Percentiles rank a stretch among this genome's conserved stretches.
Evolutionary conservation across 2,329 filamentous ascomycete species (phyloP).

Genomic region (Coniochaeta hoffmannii): DNA sequence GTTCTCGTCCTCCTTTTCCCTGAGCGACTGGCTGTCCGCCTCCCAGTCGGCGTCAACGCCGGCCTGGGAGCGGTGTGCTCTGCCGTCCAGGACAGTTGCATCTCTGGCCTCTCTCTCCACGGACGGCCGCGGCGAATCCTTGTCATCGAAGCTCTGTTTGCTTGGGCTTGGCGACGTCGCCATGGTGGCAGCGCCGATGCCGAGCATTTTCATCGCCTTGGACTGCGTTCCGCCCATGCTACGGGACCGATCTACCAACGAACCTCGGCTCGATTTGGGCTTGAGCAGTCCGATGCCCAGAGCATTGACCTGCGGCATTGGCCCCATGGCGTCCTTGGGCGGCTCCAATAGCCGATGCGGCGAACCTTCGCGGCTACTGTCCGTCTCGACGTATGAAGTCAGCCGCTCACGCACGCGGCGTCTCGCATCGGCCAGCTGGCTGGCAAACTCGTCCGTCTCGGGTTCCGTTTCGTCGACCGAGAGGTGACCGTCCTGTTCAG

Average conservation of each 20-base stretch:
- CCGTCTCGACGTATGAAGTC: constrained; percentile 59
- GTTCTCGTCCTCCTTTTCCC: constrained; percentile 29
- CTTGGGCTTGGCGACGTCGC: constrained; percentile 31
- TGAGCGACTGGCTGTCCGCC: constrained; percentile 6
- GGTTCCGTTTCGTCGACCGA: constrained; percentile 28
- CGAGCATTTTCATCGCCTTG: constrained; percentile 56
- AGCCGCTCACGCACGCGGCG: constrained; percentile 66
- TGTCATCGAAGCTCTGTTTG: constrained; percentile 29
- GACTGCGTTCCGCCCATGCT: constrained; percentile 32
- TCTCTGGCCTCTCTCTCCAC: constrained; percentile 18
- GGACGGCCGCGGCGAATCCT: constrained; percentile 12
- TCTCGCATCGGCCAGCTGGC: constrained; percentile 63
- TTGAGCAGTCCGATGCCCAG: constrained; percentile 56
- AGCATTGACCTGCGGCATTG: constrained; percentile 7
- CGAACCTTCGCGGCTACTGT: constrained; percentile 40
- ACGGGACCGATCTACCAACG: constrained; percentile 42
- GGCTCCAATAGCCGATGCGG: constrained; percentile 28
- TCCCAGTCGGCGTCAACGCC: constrained; percentile 10
- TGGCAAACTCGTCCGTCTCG: constrained; percentile 64
- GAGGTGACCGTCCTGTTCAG: constrained; percentile 18
- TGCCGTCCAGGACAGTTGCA: constrained; percentile 6
- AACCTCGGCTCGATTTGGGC: constrained; percentile 60
- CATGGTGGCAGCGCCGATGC: constrained; percentile 38
- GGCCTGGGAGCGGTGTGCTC: neutral
- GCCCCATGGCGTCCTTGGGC: constrained; percentile 19